phyloP scores from a whole-genome alignment of 208 protist species.

The Leishmania major region DNA sequence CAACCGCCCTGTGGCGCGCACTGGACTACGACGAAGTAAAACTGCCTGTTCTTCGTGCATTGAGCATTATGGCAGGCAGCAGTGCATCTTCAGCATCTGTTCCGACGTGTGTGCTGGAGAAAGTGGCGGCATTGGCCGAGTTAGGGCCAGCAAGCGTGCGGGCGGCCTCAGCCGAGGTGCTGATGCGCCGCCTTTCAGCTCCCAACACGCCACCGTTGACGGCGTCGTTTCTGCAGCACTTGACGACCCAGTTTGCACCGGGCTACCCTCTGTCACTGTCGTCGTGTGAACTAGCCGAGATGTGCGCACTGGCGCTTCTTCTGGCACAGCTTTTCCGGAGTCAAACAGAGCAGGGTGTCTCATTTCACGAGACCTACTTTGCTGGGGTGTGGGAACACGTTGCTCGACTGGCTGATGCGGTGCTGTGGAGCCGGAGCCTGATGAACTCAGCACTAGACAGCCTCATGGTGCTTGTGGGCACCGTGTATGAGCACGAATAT shows the following conservation, averaged over 20 bases:
- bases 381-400: conserved; percentile 21
- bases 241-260: conserved; percentile 22
- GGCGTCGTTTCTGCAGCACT: conserved; percentile 7
- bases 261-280: conserved; percentile 25
- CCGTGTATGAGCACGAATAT: conserved; percentile 20
- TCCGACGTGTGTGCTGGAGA: conserved; percentile 28
- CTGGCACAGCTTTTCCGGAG: conserved; percentile 17
- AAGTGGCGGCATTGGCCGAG: conserved; percentile 24
- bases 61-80: conserved; percentile 23
- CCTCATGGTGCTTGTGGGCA: conserved; percentile 16
- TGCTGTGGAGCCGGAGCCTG: conserved; percentile 26
- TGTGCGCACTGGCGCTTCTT: conserved; percentile 16
- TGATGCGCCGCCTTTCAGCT: conserved; percentile 17
- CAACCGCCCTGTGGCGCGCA: conserved; percentile 15
- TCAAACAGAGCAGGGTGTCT: neutral
- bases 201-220: neutral
- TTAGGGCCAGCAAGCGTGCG: conserved; percentile 20
- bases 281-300: conserved; percentile 27
- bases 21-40: conserved; percentile 15
- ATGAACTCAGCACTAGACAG: conserved; percentile 21
- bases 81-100: conserved; percentile 12
- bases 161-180: conserved; percentile 22
- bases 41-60: conserved; percentile 18
- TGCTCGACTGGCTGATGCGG: conserved; percentile 20
- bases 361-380: conserved; percentile 17